These are phyloP conservation scores for Candida maltosa DNA, from an alignment of 805 yeast genomes.

Conservation along the genomic window DNA sequence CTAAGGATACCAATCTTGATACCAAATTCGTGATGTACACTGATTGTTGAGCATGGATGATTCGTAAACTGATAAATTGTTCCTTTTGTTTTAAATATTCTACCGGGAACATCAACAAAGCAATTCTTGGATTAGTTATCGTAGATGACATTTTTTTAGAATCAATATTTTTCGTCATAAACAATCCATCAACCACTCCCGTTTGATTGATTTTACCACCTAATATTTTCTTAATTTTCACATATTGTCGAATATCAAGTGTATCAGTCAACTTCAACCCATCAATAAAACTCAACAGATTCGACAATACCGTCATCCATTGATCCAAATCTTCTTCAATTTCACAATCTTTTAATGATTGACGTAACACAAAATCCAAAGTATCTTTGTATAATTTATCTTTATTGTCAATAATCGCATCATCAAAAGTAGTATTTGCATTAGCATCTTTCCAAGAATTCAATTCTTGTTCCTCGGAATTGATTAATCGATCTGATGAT, in stretches of 20 bases:
- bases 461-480: neutral
- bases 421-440: neutral
- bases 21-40: constrained; percentile 83
- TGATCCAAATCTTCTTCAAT: constrained; percentile 39
- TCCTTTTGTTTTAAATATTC: constrained; percentile 79
- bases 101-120: constrained; percentile 82
- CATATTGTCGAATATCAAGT: constrained; percentile 82
- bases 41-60: constrained; percentile 81
- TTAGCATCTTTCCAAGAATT: constrained; percentile 1
- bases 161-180: constrained; percentile 82
- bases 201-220: constrained; percentile 72
- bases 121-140: constrained; percentile 67
- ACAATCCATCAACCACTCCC: constrained; percentile 67
- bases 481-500: neutral
- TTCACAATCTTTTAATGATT: constrained; percentile 60
- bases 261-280: constrained; percentile 66
- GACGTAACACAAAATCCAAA: constrained; percentile 51
- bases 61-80: constrained; percentile 76
- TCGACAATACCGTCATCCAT: constrained; percentile 61
- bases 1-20: constrained; percentile 68
- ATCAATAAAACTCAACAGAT: constrained; percentile 53
- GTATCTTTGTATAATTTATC: constrained; percentile 32
- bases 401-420: constrained; percentile 1
- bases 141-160: constrained; percentile 69
- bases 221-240: constrained; percentile 78